phyloP scores from a whole-genome alignment of 768 basidiomycete species.

The Hygrophorus pudorinus region DNA sequence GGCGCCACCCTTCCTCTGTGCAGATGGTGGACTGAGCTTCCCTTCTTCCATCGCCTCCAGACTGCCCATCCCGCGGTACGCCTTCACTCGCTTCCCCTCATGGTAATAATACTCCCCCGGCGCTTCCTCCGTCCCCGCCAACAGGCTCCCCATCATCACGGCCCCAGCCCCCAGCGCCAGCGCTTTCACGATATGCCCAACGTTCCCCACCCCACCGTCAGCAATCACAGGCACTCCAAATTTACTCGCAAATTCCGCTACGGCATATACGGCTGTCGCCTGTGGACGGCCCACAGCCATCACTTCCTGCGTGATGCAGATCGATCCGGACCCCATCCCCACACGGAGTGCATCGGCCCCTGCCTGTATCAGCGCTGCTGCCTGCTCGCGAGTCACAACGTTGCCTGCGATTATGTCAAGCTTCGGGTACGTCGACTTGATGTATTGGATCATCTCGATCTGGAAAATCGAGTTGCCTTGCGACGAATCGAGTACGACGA shows the following conservation, averaged over 20 bases:
- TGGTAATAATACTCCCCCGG: conserved; percentile 99
- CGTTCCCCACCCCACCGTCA: conserved; percentile 91
- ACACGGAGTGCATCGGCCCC: conserved; percentile 94
- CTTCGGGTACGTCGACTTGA: conserved; percentile 75
- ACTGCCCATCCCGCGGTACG: conserved; percentile 97
- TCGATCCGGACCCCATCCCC: conserved; percentile 97
- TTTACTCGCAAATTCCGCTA: conserved; percentile 84
- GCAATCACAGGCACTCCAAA: conserved; percentile 97
- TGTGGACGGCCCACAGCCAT: conserved; percentile 99
- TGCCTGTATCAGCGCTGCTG: conserved; percentile 84
- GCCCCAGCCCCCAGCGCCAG: conserved; percentile 88
- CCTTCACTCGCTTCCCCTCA: conserved; percentile 97
- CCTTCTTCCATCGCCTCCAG: conserved; percentile 82
- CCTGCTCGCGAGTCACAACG: conserved; percentile 96
- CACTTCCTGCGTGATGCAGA: conserved; percentile 99
- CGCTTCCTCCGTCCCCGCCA: conserved; percentile 94
- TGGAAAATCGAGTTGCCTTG: conserved; percentile 95
- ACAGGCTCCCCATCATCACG: conserved; percentile 97
- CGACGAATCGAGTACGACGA: conserved; percentile 89
- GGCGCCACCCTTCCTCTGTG: conserved; percentile 15
- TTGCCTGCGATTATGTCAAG: conserved; percentile 96
- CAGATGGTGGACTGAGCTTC: conserved; percentile 28
- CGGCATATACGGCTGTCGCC: conserved; percentile 95
- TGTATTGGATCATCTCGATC: conserved; percentile 90
- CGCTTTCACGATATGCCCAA: conserved; percentile 97